Percentiles rank a stretch among this genome's conserved stretches.
Conservation (phyloP, 164 flowering plant genomes). For the Dillenia turbinata region DNA sequence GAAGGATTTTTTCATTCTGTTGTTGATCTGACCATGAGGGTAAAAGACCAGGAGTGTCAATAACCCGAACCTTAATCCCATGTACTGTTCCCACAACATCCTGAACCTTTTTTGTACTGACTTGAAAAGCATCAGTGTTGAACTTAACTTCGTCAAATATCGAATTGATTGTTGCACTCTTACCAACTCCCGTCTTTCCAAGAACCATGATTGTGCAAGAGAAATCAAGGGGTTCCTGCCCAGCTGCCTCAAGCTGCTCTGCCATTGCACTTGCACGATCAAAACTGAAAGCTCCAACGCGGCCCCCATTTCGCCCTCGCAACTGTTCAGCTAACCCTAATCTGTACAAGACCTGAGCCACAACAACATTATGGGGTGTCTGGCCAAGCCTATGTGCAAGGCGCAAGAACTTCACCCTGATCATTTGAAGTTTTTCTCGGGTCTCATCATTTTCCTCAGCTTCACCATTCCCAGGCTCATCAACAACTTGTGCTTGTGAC, state of each 20-base stretch:
- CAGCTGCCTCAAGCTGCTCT: slow-evolving; percentile 91
- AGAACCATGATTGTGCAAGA: slow-evolving; percentile 96
- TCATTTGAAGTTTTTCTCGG: slow-evolving; percentile 94
- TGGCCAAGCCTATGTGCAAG: slow-evolving; percentile 99
- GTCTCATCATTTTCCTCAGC: slow-evolving; percentile 88
- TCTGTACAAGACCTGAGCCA: slow-evolving; percentile 94
- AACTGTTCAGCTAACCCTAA: slow-evolving; percentile 96
- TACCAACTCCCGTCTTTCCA: slow-evolving; percentile 96
- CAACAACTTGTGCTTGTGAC: slow-evolving; percentile 48
- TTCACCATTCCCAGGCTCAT: slow-evolving; percentile 68
- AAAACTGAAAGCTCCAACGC: slow-evolving; percentile 89
- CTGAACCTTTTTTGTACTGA: slow-evolving; percentile 87
- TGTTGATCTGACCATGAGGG: slow-evolving; percentile 83
- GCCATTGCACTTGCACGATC: slow-evolving; percentile 99
- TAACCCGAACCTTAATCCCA: slow-evolving; percentile 86
- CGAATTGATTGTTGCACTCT: slow-evolving; percentile 97
- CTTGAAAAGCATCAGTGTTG: slow-evolving; percentile 76
- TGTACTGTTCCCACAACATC: slow-evolving; percentile 95
- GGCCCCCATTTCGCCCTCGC: slow-evolving; percentile 78
- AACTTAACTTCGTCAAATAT: slow-evolving; percentile 93
- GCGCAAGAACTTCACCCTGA: slow-evolving; percentile 90
- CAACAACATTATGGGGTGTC: slow-evolving; percentile 98
- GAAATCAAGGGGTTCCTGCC: slow-evolving; percentile 87
- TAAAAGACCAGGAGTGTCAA: slow-evolving; percentile 96
- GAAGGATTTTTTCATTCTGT: slow-evolving; percentile 78